phyloP scores from a whole-genome alignment of 805 yeast species.

The Spathaspora girioi region DNA sequence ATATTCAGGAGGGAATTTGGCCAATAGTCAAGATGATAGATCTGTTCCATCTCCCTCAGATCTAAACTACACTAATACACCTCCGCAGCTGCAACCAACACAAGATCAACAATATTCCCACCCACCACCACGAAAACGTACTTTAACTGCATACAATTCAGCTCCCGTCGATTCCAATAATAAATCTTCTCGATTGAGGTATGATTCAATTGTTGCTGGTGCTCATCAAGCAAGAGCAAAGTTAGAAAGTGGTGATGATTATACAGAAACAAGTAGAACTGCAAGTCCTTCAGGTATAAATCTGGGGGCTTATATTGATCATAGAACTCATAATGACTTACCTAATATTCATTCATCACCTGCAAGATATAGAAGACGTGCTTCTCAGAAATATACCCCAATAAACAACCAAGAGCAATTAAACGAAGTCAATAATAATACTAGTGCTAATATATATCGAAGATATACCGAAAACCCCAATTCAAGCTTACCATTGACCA shows the following conservation, averaged over 20 bases:
- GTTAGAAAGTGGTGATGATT: neutral
- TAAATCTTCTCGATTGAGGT: neutral
- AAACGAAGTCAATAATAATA: neutral
- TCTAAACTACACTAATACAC: neutral
- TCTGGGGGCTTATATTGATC: slow-evolving; percentile 23
- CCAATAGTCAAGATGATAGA: neutral
- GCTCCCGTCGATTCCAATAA: neutral
- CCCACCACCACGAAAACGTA: neutral
- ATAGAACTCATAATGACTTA: slow-evolving; percentile 23
- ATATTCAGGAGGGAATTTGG: neutral
- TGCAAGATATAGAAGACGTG: slow-evolving; percentile 25
- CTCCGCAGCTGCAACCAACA: neutral
- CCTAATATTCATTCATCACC: slow-evolving; percentile 25
- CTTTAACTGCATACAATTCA: neutral
- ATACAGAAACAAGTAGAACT: neutral
- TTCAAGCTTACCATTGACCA: slow-evolving; percentile 30
- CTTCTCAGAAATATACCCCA: slow-evolving; percentile 4
- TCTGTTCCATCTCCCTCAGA: neutral
- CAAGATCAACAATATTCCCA: neutral
- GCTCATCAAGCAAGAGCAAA: neutral
- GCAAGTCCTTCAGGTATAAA: neutral
- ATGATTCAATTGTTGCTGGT: neutral
- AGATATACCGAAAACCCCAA: slow-evolving; percentile 4
- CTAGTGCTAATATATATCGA: neutral
- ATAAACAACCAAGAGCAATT: neutral